A percentile compares a stretch with the other conserved stretches of the same genome.
Conservation (phyloP, 2,329 filamentous ascomycete genomes). For the Daldinia sp. region DNA sequence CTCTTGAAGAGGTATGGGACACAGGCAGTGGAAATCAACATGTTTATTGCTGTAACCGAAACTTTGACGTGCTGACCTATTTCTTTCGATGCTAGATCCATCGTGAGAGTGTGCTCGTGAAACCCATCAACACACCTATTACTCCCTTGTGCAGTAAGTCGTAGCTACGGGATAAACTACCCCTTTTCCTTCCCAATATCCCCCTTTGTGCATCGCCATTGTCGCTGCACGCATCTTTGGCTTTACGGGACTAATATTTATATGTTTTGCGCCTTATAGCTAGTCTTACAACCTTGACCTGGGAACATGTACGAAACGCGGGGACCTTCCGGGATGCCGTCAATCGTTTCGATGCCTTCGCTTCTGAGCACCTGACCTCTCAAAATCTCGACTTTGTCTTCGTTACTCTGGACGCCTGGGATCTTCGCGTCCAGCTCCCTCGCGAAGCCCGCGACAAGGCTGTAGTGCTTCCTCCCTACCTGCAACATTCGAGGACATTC, state of each 20-base stretch:
- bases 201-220: background rate
- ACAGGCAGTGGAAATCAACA: background rate
- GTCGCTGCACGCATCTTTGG: background rate
- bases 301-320: conserved; percentile 98
- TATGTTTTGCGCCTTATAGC: conserved; percentile 64
- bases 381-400: conserved; percentile 98
- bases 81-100: conserved; percentile 72
- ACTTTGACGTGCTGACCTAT: conserved; percentile 40
- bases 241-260: conserved; percentile 26
- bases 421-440: conserved; percentile 95
- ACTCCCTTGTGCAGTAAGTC: conserved; percentile 98
- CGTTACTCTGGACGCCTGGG: conserved; percentile 98
- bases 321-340: conserved; percentile 98
- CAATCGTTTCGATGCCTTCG: conserved; percentile 93
- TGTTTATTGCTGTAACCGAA: conserved; percentile 28
- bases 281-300: conserved; percentile 96
- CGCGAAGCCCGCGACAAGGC: conserved; percentile 98
- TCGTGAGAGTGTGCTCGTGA: conserved; percentile 95
- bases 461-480: conserved; percentile 93
- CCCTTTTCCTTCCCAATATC: background rate
- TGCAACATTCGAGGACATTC: conserved; percentile 97
- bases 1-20: conserved; percentile 84
- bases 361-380: conserved; percentile 87
- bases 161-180: conserved; percentile 35
- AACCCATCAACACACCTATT: conserved; percentile 98